Evolutionary conservation across 148 eudicot genomes (phyloP), one percentile per base, ranked within the genome.

Genomic region (Rhododendron griersonianum): DNA sequence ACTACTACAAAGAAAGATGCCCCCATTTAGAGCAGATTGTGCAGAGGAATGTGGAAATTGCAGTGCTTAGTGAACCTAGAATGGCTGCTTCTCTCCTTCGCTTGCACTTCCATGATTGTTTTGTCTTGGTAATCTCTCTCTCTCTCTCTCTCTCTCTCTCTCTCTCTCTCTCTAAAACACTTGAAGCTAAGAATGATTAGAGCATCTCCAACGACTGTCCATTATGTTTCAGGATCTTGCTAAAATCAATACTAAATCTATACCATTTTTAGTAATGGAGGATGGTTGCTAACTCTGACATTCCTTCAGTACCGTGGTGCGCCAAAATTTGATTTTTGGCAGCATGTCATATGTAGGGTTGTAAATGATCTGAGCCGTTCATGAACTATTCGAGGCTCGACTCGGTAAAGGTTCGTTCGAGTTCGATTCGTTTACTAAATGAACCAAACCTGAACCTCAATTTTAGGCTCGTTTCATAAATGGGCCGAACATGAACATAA

Each of bases 101-200:
- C 81, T 89, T 94, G 81, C 98, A 94, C 82, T 93, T 93, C 84
- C 95, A 93, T 74, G 96, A 92, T 67, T 95, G 95, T 61, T 95
- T 94, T 87, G 96, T 93, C 63, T 71, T 88, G 96, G 95, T 92
- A 78, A 90, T 30, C 9, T 23, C 59, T 78, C 19, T 55, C 45
- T 21, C 71, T 18, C 53, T 51, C 11, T 50, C 37, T 21, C 2
- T 45, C 37, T 57, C 35, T n/a, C n/a, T n/a, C n/a, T n/a, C n/a
- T n/a, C n/a, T n/a, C n/a, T n/a, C 69, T 86, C 33, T 80, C 57
- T 67, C 51, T 51, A 21, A 16, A 39, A 16, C 65, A 51, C 10
- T 1, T 15, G 11, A n/a, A 23, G 35, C 79, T 18, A 18, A 53
- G 30, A 65, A 8, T 21, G 30, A 25, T 25, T 65, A n/a, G 73